Base-by-base conservation (phyloP, 306 rosid species). In the Ormosia emarginata region DNA sequence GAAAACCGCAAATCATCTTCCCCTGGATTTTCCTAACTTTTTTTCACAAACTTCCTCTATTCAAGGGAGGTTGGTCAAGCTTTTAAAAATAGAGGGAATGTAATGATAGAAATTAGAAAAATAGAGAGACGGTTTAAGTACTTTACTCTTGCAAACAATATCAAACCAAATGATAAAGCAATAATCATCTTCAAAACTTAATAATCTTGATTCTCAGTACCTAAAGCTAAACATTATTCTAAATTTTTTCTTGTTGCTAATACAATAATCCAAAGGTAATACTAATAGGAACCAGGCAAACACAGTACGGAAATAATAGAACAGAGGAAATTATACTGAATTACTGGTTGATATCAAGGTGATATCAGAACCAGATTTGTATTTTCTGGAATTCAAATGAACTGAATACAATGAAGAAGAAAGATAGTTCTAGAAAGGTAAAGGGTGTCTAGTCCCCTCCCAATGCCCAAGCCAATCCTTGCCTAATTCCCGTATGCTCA, bases 151-250 rank as follows among this genome's bases (percentile, higher is more conserved):
- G n/a, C 41, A 72, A 36, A 37, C 36, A 17, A 30, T 46, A 47
- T 49, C 72, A 61, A 74, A 62, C 58, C 71, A 17, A 65, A 72
- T 4, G n/a, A 62, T 74, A 65, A 63, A 81, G 76, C 24, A 81
- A 53, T 14, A 65, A 55, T 65, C 44, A 74, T 74, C 41, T 77
- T 37, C 32, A 32, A 30, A 62, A 65, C 56, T 33, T 4, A 47
- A 34, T 74, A n/a, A 17, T 13, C 11, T 14, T 34, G 24, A 67
- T 12, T 58, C 37, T 50, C 73, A 61, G 44, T 47, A 32, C 6
- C 55, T 69, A 37, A 59, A 44, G 8, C 37, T 15, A 46, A 58
- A 24, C 3, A n/a, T n/a, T 57, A 41, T 41, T 59, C 44, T 59
- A 41, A n/a, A 46, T 47, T 3, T 18, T 34, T 11, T 5, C 3